Evolutionary conservation across 1,284 basidiomycete genomes (phyloP).

Genomic region (Austroboletus olivaceoglutinosus): DNA sequence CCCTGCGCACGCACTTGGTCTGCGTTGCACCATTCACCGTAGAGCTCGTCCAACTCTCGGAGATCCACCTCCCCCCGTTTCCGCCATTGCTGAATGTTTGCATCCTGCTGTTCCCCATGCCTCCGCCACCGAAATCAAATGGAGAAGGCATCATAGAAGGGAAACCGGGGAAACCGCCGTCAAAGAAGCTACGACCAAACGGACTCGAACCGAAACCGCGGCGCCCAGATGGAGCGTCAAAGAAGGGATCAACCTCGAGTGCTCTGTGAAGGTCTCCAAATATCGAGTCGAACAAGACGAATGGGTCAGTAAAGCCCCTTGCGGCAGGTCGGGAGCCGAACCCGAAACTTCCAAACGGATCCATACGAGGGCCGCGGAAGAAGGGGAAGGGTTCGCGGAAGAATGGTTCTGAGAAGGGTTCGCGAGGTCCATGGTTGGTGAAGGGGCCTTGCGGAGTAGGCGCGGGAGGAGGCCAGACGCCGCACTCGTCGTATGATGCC

Average conservation of each 20-base stretch:
- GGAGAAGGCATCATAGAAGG: conserved; percentile 10
- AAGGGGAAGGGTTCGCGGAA: conserved; percentile 37
- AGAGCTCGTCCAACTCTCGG: conserved; percentile 52
- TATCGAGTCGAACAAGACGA: conserved; percentile 64
- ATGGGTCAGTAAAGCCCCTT: conserved; percentile 64
- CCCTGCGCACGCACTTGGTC: conserved; percentile 53
- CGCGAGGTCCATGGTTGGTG: conserved; percentile 29
- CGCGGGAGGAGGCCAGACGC: conserved; percentile 68
- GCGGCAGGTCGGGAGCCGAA: conserved; percentile 24
- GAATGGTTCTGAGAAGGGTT: conserved; percentile 37
- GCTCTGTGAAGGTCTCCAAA: conserved; percentile 49
- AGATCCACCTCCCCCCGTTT: conserved; percentile 39
- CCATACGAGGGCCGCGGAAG: conserved; percentile 25
- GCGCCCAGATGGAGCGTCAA: conserved; percentile 12
- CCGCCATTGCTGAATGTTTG: conserved; percentile 18
- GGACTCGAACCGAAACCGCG: conserved; percentile 23
- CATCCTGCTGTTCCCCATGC: conserved; percentile 10
- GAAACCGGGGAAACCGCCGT: conserved; percentile 12
- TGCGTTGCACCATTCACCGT: conserved; percentile 66
- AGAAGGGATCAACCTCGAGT: conserved; percentile 28
- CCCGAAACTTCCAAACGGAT: conserved; percentile 24
- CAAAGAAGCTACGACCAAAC: conserved; percentile 24
- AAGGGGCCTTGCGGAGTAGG: conserved; percentile 31
- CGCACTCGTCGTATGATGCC: conserved; percentile 65
- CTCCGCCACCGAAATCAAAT: conserved; percentile 11